Conservation (phyloP, 306 rosid species). For the Prinsepia uniflora region DNA sequence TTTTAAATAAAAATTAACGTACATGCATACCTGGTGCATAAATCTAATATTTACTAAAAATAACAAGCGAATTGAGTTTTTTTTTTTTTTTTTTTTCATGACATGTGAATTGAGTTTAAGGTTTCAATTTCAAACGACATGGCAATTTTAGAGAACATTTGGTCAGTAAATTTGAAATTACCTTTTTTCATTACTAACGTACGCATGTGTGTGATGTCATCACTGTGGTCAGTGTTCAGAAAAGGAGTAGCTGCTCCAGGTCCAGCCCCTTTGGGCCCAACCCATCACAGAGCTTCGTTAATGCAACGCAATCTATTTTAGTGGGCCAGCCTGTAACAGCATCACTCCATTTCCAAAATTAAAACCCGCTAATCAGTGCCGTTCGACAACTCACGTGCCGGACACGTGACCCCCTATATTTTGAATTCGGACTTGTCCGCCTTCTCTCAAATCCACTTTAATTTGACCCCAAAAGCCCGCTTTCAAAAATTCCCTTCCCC, state of each 20-base stretch:
- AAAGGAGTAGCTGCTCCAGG: not conserved
- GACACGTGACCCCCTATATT: constrained; percentile 40
- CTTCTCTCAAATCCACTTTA: constrained; percentile 40
- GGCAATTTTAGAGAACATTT: too few relatives aligned
- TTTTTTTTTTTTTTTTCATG: too few relatives aligned
- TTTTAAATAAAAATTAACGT: too few relatives aligned
- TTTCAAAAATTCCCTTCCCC: constrained; percentile 46
- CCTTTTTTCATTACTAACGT: too few relatives aligned
- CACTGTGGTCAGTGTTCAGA: not conserved
- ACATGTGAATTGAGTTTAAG: too few relatives aligned
- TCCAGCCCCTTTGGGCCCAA: not conserved
- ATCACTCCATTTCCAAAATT: constrained; percentile 14
- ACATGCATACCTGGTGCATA: too few relatives aligned
- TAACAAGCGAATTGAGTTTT: too few relatives aligned
- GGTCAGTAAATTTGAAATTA: too few relatives aligned
- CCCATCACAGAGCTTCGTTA: not conserved
- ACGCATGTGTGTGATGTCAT: too few relatives aligned
- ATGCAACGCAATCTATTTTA: constrained; percentile 1
- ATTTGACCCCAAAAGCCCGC: constrained; percentile 33
- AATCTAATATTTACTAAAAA: too few relatives aligned
- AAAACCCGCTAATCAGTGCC: constrained; percentile 29
- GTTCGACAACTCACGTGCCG: constrained; percentile 45
- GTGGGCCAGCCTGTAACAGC: constrained; percentile 11
- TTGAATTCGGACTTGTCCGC: constrained; percentile 75
- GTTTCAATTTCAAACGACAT: too few relatives aligned